These are phyloP conservation scores for Suaeda aralocaspica DNA, from an alignment of 148 eudicot genomes.

Conservation along the genomic window DNA sequence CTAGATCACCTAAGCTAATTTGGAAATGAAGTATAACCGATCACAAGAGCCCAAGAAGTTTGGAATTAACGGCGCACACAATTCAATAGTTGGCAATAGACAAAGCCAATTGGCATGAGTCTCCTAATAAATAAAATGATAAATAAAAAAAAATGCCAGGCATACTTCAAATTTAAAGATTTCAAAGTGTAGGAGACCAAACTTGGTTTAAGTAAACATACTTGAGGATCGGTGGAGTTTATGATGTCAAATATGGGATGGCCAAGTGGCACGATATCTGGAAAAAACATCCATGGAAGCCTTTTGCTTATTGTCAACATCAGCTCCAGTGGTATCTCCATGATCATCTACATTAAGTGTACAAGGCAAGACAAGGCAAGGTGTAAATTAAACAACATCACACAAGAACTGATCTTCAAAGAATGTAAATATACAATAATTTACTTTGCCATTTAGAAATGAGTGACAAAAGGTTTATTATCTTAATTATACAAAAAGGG, in stretches of 20 bases:
- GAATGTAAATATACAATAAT: background rate
- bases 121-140: background rate
- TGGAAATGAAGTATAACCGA: no score
- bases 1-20: no score
- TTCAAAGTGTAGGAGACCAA: background rate
- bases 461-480: background rate
- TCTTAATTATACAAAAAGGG: background rate
- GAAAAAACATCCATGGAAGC: slow-evolving; percentile 99
- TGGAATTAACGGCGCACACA: background rate
- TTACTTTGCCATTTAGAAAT: background rate
- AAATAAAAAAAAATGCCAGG: no score
- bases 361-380: slow-evolving; percentile 12
- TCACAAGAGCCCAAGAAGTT: background rate
- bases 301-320: slow-evolving; percentile 89
- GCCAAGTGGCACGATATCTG: slow-evolving; percentile 86
- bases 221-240: slow-evolving; percentile 90
- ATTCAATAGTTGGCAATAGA: background rate
- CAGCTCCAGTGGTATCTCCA: slow-evolving; percentile 95
- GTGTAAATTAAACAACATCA: slow-evolving; percentile 1
- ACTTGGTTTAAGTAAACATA: slow-evolving; percentile 20
- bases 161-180: background rate
- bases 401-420: background rate
- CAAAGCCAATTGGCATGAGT: background rate
- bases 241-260: slow-evolving; percentile 98
- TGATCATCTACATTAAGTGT: slow-evolving; percentile 86